Evolutionary conservation across 1,284 basidiomycete species (phyloP).

Genomic region (Anthracocystis panici-leucophaei): DNA sequence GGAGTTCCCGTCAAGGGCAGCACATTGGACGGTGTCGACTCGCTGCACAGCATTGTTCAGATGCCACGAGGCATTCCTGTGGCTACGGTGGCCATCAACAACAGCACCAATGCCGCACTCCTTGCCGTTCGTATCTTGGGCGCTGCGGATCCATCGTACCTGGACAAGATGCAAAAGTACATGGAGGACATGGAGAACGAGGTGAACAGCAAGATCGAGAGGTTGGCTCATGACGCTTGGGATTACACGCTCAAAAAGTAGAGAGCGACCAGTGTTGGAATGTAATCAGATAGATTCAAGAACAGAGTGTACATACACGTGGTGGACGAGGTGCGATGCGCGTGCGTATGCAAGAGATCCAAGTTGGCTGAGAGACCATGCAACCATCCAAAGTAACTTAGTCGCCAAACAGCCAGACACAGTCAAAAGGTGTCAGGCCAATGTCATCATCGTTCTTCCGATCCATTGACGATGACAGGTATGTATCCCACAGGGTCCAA

Average conservation of each 20-base stretch:
- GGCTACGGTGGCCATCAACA: conserved; percentile 97
- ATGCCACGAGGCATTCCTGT: conserved; percentile 99
- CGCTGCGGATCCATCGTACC: conserved; percentile 77
- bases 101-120: conserved; percentile 91
- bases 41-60: conserved; percentile 95
- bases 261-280: too few species aligned
- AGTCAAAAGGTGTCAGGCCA: too few species aligned
- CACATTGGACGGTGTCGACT: conserved; percentile 93
- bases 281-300: not conserved
- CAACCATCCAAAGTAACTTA: too few species aligned
- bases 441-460: too few species aligned
- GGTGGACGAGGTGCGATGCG: not conserved
- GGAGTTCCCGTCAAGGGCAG: conserved; percentile 98
- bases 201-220: conserved; percentile 85
- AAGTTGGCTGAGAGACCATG: too few species aligned
- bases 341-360: too few species aligned
- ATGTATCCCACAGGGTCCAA: too few species aligned
- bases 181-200: conserved; percentile 81
- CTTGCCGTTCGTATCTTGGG: conserved; percentile 89
- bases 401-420: too few species aligned
- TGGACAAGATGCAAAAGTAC: conserved; percentile 81
- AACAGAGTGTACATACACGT: not conserved
- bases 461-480: too few species aligned
- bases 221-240: conserved; percentile 84
- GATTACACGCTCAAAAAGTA: conserved; percentile 72